Base-by-base conservation (phyloP, 1,284 basidiomycete species). In the Schizopora paradoxa region DNA sequence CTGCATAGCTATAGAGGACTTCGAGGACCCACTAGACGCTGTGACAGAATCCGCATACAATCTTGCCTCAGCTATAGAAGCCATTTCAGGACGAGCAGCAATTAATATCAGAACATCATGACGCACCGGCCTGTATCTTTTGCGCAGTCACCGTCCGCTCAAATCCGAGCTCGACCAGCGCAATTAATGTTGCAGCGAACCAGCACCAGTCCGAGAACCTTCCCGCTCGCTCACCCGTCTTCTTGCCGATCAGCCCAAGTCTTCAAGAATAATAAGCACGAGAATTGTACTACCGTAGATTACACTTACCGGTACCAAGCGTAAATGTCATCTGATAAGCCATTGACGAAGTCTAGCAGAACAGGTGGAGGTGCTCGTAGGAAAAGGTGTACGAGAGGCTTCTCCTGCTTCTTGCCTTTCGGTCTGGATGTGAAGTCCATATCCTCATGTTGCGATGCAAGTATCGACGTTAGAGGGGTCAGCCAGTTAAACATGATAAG, bases 401-500 rank as follows among this genome's bases (percentile, higher is more conserved):
- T 55, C 7, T 76, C 72, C 48, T 75, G 54, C 43, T 48, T 52
- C 35, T 54, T 60, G 40, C 41, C 44, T 35, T 56, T 63, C 42
- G 48, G 45, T 26, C 41, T 61, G 51, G 4, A 54, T 35, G 25
- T 41, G 49, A 47, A 52, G 41, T 63, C 27, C 60, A 49, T 6
- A 50, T 38, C 43, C 47, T 60, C 58, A 62, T 63, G 53, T 65
- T 68, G 29, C 61, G 62, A 42, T 56, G 74, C 74, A 58, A 76
- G 72, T 39, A 89, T 76, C 18, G 75, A 69, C 36, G 77, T 81
- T 51, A 90, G 63, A 5, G 86, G 86, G 4, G 73, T 67, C 38
- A 90, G 63, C 86, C 86, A 90, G 65, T 88, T 86, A 70, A 89
- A 87, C 34, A 90, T 66, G 42, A 90, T 70, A 32, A 90, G 71